These are phyloP conservation scores for Auriscalpium microsporum DNA, from an alignment of 768 basidiomycete genomes.

Conservation along the genomic window DNA sequence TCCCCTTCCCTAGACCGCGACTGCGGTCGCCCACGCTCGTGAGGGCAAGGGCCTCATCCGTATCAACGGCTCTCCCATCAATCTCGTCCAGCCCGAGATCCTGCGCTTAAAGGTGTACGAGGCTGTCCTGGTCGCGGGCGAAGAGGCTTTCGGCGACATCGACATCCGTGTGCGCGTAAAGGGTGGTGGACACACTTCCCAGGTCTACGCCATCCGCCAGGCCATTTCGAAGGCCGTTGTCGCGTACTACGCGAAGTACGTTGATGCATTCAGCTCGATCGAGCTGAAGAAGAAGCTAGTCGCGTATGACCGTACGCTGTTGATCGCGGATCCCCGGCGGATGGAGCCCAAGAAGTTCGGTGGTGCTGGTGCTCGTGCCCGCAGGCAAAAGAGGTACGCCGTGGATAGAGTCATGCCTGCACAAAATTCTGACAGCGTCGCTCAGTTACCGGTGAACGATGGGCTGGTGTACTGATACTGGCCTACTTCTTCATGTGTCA, in stretches of 20 bases:
- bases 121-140: constrained; percentile 87
- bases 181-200: constrained; percentile 98
- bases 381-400: constrained; percentile 90
- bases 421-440: not conserved
- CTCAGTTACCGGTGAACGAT: constrained; percentile 70
- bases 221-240: constrained; percentile 97
- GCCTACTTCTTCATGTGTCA: constrained; percentile 34
- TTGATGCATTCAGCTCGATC: constrained; percentile 94
- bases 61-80: constrained; percentile 94
- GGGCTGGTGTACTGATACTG: constrained; percentile 15
- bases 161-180: constrained; percentile 98
- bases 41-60: constrained; percentile 95
- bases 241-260: constrained; percentile 97
- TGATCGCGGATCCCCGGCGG: constrained; percentile 93
- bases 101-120: constrained; percentile 98
- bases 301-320: constrained; percentile 84
- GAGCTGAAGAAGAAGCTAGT: constrained; percentile 98
- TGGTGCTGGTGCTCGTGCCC: constrained; percentile 95
- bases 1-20: constrained; percentile 65
- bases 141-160: constrained; percentile 76
- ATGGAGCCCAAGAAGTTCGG: constrained; percentile 99
- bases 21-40: constrained; percentile 93
- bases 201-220: constrained; percentile 98
- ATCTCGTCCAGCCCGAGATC: constrained; percentile 91
- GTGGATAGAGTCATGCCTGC: too few relatives aligned